Evolutionary conservation across 2,329 filamentous ascomycete genomes (phyloP).

Genomic region (Corinectria fuckeliana): DNA sequence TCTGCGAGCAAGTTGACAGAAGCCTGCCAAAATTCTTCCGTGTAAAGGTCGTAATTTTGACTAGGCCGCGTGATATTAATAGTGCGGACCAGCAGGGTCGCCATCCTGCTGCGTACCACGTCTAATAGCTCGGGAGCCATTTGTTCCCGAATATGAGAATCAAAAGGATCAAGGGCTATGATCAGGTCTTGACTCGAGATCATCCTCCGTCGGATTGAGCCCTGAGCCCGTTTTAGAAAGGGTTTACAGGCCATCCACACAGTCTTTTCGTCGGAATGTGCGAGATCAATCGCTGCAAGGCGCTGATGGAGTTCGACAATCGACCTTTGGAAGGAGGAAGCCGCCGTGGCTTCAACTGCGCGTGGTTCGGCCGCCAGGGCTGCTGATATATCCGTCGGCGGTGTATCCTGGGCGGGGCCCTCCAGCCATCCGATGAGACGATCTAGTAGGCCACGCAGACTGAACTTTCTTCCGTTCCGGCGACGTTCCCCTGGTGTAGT

Average conservation of each 20-base stretch:
- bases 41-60: background rate
- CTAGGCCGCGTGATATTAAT: constrained; percentile 3
- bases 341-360: background rate
- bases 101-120: constrained; percentile 13
- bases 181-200: constrained; percentile 26
- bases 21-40: background rate
- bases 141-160: constrained; percentile 8
- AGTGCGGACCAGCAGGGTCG: constrained; percentile 16
- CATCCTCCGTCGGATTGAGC: constrained; percentile 13
- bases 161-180: constrained; percentile 28
- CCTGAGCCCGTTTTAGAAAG: constrained; percentile 15
- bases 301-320: background rate
- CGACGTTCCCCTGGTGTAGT: constrained; percentile 40
- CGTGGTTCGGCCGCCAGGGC: background rate
- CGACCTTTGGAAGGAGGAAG: background rate
- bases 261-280: background rate
- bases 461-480: constrained; percentile 34
- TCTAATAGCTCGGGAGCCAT: constrained; percentile 13
- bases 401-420: constrained; percentile 1
- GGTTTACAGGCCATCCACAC: constrained; percentile 15
- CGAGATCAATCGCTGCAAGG: background rate
- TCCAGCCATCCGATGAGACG: constrained; percentile 40
- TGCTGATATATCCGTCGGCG: background rate
- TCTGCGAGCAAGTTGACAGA: background rate
- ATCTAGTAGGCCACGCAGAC: constrained; percentile 31